Evolutionary conservation across 495 filamentous ascomycete genomes (phyloP), one percentile per base, ranked within the genome.

Genomic region (Neurospora hispaniola): DNA sequence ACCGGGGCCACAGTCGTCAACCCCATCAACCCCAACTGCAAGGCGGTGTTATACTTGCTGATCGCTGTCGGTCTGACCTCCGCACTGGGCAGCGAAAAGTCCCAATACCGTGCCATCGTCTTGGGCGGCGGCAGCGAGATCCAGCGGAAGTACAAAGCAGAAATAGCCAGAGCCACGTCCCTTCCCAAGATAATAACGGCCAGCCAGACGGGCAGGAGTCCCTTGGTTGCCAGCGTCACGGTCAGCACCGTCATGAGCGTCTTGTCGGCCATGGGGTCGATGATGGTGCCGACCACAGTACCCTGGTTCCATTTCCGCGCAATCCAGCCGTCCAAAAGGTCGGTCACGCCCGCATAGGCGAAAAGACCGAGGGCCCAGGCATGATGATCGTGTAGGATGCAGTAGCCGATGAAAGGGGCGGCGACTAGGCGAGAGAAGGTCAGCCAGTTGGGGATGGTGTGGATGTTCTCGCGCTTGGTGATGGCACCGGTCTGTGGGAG

Each of bases 221-320:
- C 94, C 72, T 96, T 92, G 48, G 91, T 83, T 7, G 94, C 94
- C 46, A 98, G 79, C 73, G 90, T 92, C 8, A 94, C 90, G 0
- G 94, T 95, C 71, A 96, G 83, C 42, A 97, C 87, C 4, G 94
- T 97, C 96, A 99, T 98, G 73, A 98, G 85, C 12, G 89, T 88
- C 85, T 98, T 98, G 79, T 98, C 95, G 16, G 95, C 95, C 92
- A 97, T 96, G 12, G 95, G 95, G 77, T 98, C 95, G 71, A 99
- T 94, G 42, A 99, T 89, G 69, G 92, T 94, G n/a, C 96, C 96
- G 16, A 98, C 93, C 1, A 99, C 96, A 0, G 96, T 98, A 81
- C 94, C 90, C 12, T 93, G 88, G 46, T 94, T 90, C 87, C 91
- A 98, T 69, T 85, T 86, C 54, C 96, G 89, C 18, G 96, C 96